Evolutionary conservation across 2,329 filamentous ascomycete species (phyloP).

Genomic region (Purpureocillium lavendulum): DNA sequence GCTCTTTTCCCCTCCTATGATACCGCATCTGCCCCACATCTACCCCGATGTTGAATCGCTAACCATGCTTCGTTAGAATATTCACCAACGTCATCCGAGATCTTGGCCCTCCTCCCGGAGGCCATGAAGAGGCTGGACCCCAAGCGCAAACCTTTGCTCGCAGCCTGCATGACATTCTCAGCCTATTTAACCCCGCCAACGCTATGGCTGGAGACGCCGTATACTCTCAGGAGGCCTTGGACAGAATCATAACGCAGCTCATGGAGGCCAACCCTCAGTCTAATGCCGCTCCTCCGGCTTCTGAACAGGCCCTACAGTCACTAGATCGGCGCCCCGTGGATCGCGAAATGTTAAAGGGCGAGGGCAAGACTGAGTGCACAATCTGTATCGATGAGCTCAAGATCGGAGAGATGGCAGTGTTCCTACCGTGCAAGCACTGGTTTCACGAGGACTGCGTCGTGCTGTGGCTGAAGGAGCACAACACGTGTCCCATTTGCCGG

Average conservation of each 20-base stretch:
- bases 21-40: neutral
- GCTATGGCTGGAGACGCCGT: constrained; percentile 68
- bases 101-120: constrained; percentile 17
- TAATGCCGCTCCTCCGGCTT: constrained; percentile 75
- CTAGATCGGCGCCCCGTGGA: constrained; percentile 66
- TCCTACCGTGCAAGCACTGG: constrained; percentile 86
- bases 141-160: constrained; percentile 15
- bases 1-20: constrained; percentile 25
- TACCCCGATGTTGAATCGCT: constrained; percentile 16
- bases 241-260: constrained; percentile 77
- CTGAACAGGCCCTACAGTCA: constrained; percentile 62
- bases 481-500: constrained; percentile 82
- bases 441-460: constrained; percentile 80
- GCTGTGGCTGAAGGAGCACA: constrained; percentile 81
- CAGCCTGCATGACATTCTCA: constrained; percentile 45
- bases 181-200: constrained; percentile 43
- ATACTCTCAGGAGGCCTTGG: constrained; percentile 82
- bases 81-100: constrained; percentile 37
- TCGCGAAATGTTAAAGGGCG: constrained; percentile 56
- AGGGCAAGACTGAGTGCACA: constrained; percentile 73
- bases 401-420: constrained; percentile 63
- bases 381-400: constrained; percentile 88
- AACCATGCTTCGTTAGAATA: constrained; percentile 29
- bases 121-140: constrained; percentile 11
- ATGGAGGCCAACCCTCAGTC: constrained; percentile 76